phyloP scores from a whole-genome alignment of 345 rosid species.

The Eucalyptus fibrosa region DNA sequence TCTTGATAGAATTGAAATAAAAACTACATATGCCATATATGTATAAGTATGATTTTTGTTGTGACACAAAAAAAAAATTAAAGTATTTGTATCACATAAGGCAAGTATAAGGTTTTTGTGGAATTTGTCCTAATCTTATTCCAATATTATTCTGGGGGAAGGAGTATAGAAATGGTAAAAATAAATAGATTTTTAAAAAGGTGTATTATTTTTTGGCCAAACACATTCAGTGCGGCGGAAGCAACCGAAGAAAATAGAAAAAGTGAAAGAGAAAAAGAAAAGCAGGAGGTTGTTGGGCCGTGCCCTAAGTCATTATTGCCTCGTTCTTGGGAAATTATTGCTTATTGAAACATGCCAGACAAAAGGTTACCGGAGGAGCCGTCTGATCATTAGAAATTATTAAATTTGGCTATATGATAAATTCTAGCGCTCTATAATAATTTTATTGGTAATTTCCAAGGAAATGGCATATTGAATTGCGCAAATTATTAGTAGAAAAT shows the following conservation, averaged over 20 bases:
- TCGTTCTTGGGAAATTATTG: not conserved
- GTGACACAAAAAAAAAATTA: not conserved
- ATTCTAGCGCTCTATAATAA: not conserved
- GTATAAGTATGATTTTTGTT: not conserved
- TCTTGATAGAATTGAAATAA: fast-evolving
- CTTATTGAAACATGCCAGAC: not conserved
- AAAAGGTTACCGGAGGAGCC: not conserved
- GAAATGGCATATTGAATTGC: not conserved
- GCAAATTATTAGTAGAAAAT: not conserved
- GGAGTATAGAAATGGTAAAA: not conserved
- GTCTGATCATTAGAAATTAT: not conserved
- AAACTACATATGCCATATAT: too few relatives aligned
- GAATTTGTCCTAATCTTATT: not conserved
- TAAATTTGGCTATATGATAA: not conserved
- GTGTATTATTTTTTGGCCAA: not conserved
- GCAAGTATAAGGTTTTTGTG: not conserved
- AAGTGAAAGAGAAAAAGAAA: not conserved
- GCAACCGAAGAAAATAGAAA: not conserved
- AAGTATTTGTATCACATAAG: fast-evolving
- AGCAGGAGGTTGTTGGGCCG: not conserved
- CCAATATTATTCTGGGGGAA: not conserved
- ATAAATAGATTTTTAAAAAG: not conserved
- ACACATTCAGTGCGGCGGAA: not conserved
- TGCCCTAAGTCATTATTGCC: not conserved
- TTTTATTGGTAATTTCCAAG: not conserved